A percentile compares a stretch with the other conserved stretches of the same genome.
Evolutionary conservation across 225 moss, liverwort and hornwort species (phyloP).

Genomic region (Neckera pumila): DNA sequence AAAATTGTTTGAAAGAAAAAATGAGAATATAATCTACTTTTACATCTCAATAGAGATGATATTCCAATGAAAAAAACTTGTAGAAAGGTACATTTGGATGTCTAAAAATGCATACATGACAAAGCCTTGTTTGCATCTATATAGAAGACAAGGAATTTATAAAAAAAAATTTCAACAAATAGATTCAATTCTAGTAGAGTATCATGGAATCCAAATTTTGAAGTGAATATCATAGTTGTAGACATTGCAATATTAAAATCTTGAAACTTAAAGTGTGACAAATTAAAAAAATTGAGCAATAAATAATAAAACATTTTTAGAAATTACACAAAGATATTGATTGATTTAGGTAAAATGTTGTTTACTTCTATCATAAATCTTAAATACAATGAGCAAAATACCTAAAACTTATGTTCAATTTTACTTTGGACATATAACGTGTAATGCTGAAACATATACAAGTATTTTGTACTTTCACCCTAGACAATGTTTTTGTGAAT

Average conservation of each 20-base stretch:
- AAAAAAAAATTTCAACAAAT: too few relatives aligned
- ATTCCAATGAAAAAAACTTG: neutral
- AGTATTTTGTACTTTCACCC: neutral
- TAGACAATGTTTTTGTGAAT: neutral
- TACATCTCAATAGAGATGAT: neutral
- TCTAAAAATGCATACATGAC: neutral
- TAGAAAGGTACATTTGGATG: too few relatives aligned
- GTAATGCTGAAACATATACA: neutral
- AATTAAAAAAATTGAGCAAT: too few relatives aligned
- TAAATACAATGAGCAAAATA: fast-evolving
- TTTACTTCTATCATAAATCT: neutral
- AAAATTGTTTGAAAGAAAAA: neutral
- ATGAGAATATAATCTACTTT: neutral
- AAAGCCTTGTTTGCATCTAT: neutral
- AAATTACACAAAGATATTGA: too few relatives aligned
- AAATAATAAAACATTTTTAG: too few relatives aligned
- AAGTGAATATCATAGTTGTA: neutral
- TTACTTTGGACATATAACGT: fast-evolving
- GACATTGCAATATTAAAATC: too few relatives aligned
- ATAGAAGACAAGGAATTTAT: neutral
- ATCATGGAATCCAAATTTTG: fast-evolving
- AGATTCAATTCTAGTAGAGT: neutral
- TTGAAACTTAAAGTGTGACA: too few relatives aligned
- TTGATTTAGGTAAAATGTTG: neutral
- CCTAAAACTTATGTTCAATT: neutral